Conservation (phyloP, 163 green algal species). For the Chlorella variabilis region DNA sequence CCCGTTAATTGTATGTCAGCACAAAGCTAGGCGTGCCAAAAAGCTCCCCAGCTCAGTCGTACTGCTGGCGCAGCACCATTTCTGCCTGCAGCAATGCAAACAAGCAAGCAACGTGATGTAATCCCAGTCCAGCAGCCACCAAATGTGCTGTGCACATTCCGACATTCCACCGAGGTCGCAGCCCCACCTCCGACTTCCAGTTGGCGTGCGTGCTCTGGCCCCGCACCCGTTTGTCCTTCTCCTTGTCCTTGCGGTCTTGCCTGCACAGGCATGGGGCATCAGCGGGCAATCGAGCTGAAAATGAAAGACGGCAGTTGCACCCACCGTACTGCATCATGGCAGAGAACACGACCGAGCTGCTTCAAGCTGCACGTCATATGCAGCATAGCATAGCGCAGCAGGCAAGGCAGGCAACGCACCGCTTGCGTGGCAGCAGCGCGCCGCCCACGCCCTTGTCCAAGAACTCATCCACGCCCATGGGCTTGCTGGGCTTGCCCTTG, state of each 20-base stretch:
- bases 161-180: neutral
- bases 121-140: too few relatives aligned
- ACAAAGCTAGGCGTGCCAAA: too few relatives aligned
- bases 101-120: neutral
- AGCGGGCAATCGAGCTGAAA: too few relatives aligned
- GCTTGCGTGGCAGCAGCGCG: slow-evolving; percentile 73
- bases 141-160: neutral
- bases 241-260: slow-evolving; percentile 83
- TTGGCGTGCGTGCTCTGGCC: slow-evolving; percentile 72
- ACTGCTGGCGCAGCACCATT: slow-evolving; percentile 84
- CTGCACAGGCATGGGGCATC: too few relatives aligned
- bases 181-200: slow-evolving; percentile 80
- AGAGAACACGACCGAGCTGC: too few relatives aligned
- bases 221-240: slow-evolving; percentile 79
- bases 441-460: slow-evolving; percentile 74
- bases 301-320: too few relatives aligned
- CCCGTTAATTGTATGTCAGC: too few relatives aligned
- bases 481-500: slow-evolving; percentile 38
- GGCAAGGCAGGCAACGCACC: slow-evolving; percentile 8
- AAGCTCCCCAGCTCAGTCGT: too few relatives aligned
- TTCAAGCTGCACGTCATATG: too few relatives aligned
- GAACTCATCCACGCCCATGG: slow-evolving; percentile 64
- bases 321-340: too few relatives aligned
- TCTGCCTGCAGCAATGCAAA: slow-evolving; percentile 49
- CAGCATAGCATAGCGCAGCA: too few relatives aligned